Evolutionary conservation across 2,329 filamentous ascomycete species (phyloP).

Genomic region (Tolypocladium guangdongense): DNA sequence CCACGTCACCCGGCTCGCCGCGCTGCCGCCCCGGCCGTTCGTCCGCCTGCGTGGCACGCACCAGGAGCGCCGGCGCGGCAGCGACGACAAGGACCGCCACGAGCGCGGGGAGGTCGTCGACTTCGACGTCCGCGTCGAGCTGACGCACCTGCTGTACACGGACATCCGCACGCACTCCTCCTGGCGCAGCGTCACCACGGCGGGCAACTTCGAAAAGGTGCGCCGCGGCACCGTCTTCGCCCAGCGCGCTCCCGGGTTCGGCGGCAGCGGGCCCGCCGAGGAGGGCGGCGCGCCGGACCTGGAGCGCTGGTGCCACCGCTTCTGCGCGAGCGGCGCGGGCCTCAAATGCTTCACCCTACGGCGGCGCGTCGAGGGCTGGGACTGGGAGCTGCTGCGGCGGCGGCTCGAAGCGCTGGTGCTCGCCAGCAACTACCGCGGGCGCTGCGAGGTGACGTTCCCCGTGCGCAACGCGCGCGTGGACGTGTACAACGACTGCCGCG

Average conservation of each 20-base stretch:
- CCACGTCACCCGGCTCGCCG: constrained; percentile 32
- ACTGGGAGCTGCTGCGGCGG: constrained; percentile 39
- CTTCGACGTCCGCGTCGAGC: constrained; percentile 47
- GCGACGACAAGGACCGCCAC: constrained; percentile 25
- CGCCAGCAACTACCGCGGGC: constrained; percentile 57
- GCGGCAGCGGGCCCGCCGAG: constrained; percentile 13
- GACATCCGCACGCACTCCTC: constrained; percentile 27
- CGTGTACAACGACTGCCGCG: constrained; percentile 50
- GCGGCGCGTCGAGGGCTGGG: constrained; percentile 47
- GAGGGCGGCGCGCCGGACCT: constrained; percentile 21
- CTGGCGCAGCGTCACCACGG: constrained; percentile 36
- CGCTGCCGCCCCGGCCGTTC: constrained; percentile 39
- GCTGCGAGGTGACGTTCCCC: constrained; percentile 47
- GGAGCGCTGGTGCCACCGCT: constrained; percentile 57
- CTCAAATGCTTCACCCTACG: constrained; percentile 46
- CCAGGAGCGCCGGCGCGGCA: constrained; percentile 21
- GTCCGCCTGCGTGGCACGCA: constrained; percentile 45
- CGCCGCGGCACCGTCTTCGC: constrained; percentile 53
- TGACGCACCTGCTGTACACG: constrained; percentile 46
- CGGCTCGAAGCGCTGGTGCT: constrained; percentile 47
- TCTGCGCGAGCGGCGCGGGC: constrained; percentile 44
- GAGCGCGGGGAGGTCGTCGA: constrained; percentile 43
- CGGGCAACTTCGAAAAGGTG: constrained; percentile 47
- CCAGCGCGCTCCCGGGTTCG: constrained; percentile 35
- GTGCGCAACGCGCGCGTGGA: constrained; percentile 44